Percentiles rank a stretch among this genome's conserved stretches.
These are phyloP conservation scores for Tuber magnatum DNA, from an alignment of 495 filamentous ascomycete species.

Conservation along the genomic window DNA sequence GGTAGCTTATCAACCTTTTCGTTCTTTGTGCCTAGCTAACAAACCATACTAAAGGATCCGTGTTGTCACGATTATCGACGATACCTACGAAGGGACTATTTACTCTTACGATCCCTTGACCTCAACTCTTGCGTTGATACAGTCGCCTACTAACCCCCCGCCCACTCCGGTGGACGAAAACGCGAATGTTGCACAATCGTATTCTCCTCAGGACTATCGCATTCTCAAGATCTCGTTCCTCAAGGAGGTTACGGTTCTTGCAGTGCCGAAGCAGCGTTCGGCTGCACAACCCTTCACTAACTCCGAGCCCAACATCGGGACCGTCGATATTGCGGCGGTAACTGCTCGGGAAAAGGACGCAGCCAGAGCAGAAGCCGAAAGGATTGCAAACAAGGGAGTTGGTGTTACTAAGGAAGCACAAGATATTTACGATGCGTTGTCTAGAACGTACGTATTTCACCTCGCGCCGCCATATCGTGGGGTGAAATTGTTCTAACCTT, in stretches of 20 bases:
- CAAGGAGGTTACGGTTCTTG: constrained; percentile 52
- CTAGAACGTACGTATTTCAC: constrained; percentile 44
- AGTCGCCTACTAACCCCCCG: constrained; percentile 44
- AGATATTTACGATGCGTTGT: constrained; percentile 61
- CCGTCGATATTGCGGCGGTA: constrained; percentile 51
- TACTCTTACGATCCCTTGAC: constrained; percentile 62
- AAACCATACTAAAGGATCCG: constrained; percentile 48
- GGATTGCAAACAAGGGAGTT: constrained; percentile 52
- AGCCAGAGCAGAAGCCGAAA: constrained; percentile 50
- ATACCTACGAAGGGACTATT: constrained; percentile 55
- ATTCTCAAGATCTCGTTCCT: constrained; percentile 59
- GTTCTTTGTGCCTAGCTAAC: constrained; percentile 13
- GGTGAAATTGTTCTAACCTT: background rate
- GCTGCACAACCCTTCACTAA: constrained; percentile 44
- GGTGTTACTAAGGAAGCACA: constrained; percentile 61
- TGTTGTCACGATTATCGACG: constrained; percentile 52
- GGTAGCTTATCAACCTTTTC: constrained; percentile 18
- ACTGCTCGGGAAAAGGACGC: constrained; percentile 51
- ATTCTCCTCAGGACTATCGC: constrained; percentile 51
- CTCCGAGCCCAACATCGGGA: constrained; percentile 44
- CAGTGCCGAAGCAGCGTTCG: constrained; percentile 29
- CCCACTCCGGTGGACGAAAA: constrained; percentile 17
- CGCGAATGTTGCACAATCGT: constrained; percentile 29
- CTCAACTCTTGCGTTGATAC: constrained; percentile 55
- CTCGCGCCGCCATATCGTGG: background rate